phyloP scores from a whole-genome alignment of 2,329 filamentous ascomycete species.

The Stemphylium beticola region DNA sequence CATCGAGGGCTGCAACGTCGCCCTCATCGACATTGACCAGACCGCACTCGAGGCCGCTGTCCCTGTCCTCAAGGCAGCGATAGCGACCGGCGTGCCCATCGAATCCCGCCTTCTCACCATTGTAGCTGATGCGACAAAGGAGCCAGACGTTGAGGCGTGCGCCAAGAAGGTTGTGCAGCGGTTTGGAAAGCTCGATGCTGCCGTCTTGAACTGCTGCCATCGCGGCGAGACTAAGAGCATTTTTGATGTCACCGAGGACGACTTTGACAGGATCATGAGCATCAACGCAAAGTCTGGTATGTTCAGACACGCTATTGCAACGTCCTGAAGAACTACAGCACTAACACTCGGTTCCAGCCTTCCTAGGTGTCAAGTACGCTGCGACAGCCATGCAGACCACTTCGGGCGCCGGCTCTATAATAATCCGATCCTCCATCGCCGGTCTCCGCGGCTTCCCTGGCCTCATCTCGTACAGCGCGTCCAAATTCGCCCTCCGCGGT shows the following conservation, averaged over 20 bases:
- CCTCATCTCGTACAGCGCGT: slow-evolving; percentile 45
- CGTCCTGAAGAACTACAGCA: background rate
- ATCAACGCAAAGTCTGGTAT: slow-evolving; percentile 49
- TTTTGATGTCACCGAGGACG: slow-evolving; percentile 46
- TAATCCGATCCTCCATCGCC: slow-evolving; percentile 49
- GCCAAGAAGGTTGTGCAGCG: slow-evolving; percentile 33
- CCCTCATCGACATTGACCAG: slow-evolving; percentile 44
- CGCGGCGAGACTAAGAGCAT: slow-evolving; percentile 38
- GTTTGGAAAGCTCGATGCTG: slow-evolving; percentile 38
- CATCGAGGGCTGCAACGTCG: slow-evolving; percentile 47
- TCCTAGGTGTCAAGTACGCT: slow-evolving; percentile 48
- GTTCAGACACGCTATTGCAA: background rate
- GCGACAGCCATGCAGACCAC: slow-evolving; percentile 41
- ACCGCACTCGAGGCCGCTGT: slow-evolving; percentile 35
- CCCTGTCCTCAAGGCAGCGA: slow-evolving; percentile 30
- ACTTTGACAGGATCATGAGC: slow-evolving; percentile 47
- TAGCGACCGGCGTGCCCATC: slow-evolving; percentile 33
- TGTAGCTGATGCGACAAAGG: slow-evolving; percentile 45
- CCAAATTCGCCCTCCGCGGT: slow-evolving; percentile 49
- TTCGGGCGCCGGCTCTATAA: slow-evolving; percentile 47
- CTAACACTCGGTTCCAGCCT: slow-evolving; percentile 31
- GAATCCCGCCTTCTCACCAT: slow-evolving; percentile 39
- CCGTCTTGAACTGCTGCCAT: slow-evolving; percentile 38
- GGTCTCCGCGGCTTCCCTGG: slow-evolving; percentile 49
- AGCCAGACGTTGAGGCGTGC: slow-evolving; percentile 36